phyloP scores from a whole-genome alignment of 495 filamentous ascomycete species.

The Aspergillus baeticus region DNA sequence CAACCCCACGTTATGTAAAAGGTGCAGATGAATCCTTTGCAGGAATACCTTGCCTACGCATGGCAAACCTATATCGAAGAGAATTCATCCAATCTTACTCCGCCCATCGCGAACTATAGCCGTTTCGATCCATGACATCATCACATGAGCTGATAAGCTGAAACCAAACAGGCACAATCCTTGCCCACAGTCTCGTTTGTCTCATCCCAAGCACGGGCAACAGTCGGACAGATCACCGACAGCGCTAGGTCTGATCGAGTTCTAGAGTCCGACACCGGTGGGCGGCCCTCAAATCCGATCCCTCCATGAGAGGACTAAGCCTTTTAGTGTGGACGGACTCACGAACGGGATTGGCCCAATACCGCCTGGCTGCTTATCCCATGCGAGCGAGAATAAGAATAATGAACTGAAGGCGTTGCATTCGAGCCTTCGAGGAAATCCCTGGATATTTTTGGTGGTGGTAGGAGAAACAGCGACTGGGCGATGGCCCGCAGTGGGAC shows the following conservation, averaged over 20 bases:
- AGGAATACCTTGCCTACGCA: too few species aligned
- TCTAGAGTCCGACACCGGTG: conserved; percentile 6
- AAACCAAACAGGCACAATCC: background rate
- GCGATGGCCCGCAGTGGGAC: background rate
- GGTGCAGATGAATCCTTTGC: too few species aligned
- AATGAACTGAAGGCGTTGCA: background rate
- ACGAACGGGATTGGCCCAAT: background rate
- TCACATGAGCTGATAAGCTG: conserved; percentile 6
- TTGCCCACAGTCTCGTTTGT: too few species aligned
- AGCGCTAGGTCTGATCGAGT: background rate
- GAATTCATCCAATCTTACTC: too few species aligned
- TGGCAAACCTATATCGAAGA: too few species aligned
- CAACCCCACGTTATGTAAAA: background rate
- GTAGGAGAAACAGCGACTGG: background rate
- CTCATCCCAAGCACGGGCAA: too few species aligned
- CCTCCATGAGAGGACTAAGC: conserved; percentile 2
- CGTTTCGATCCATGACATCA: conserved; percentile 5
- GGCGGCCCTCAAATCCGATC: conserved; percentile 1
- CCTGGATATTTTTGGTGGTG: too few species aligned
- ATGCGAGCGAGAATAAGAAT: background rate
- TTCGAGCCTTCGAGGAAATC: too few species aligned
- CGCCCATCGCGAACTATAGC: background rate
- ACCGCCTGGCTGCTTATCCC: background rate
- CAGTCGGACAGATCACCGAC: background rate
- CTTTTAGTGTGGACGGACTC: conserved; percentile 3